Conservation (phyloP, 805 yeast species). For the Candida nemodendra region DNA sequence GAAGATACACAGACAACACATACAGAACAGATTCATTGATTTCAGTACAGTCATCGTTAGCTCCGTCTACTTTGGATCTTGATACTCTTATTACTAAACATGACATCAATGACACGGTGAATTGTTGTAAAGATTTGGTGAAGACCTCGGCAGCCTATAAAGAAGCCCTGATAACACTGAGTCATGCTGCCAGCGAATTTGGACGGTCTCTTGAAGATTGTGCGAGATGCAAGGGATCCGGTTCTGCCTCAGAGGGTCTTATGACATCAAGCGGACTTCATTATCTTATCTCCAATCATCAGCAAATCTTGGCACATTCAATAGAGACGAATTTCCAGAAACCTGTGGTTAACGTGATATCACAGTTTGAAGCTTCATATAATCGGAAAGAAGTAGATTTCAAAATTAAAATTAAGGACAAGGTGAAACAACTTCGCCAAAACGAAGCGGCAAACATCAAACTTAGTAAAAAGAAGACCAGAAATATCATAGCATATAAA, state of each 20-base stretch:
- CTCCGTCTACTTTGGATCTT: conserved; percentile 56
- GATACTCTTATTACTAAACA: conserved; percentile 58
- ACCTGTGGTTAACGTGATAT: conserved; percentile 48
- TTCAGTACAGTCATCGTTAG: conserved; percentile 43
- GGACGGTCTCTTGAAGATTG: conserved; percentile 68
- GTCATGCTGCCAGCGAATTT: conserved; percentile 66
- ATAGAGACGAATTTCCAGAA: conserved; percentile 53
- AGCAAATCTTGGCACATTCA: conserved; percentile 62
- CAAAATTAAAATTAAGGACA: conserved; percentile 49
- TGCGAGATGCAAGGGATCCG: conserved; percentile 63
- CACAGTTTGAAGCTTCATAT: conserved; percentile 43
- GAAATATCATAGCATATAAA: conserved; percentile 69
- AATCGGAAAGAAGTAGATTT: conserved; percentile 51
- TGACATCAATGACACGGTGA: conserved; percentile 53
- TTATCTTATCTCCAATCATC: conserved; percentile 72
- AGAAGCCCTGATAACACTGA: conserved; percentile 43
- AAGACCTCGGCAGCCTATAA: conserved; percentile 47
- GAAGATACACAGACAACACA: conserved; percentile 12
- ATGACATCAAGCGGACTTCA: conserved; percentile 76
- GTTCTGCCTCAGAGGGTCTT: conserved; percentile 59
- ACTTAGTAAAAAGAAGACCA: conserved; percentile 55
- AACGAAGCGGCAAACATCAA: conserved; percentile 63
- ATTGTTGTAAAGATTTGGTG: conserved; percentile 47
- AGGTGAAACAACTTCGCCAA: conserved; percentile 50
- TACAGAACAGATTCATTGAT: conserved; percentile 29